These are phyloP conservation scores for Yamadazyma membranifaciens DNA, from an alignment of 1,139 yeast genomes.

Conservation along the genomic window DNA sequence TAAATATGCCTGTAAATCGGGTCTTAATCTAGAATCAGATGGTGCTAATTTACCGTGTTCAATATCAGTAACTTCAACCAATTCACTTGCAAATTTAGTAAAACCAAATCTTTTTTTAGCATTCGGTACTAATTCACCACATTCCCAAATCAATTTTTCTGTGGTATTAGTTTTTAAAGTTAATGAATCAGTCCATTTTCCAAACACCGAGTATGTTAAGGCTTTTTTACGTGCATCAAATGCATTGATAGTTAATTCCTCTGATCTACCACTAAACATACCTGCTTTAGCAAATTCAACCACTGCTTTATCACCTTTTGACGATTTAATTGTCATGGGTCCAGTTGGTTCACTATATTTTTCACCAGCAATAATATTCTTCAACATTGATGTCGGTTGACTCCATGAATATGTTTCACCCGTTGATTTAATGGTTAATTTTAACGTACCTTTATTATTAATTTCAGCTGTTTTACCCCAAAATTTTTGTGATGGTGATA, in stretches of 20 bases:
- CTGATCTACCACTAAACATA: slow-evolving; percentile 87
- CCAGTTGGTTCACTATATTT: slow-evolving; percentile 90
- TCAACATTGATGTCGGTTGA: slow-evolving; percentile 79
- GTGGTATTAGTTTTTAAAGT: slow-evolving; percentile 40
- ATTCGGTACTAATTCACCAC: slow-evolving; percentile 60
- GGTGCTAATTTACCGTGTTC: slow-evolving; percentile 70
- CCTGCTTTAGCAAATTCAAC: slow-evolving; percentile 71
- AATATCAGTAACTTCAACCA: slow-evolving; percentile 73
- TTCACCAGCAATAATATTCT: slow-evolving; percentile 92
- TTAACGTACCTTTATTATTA: slow-evolving; percentile 66
- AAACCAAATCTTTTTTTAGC: slow-evolving; percentile 75
- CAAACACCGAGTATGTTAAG: slow-evolving; percentile 48
- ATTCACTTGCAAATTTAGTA: slow-evolving; percentile 74
- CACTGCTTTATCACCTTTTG: slow-evolving; percentile 65
- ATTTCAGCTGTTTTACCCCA: slow-evolving; percentile 95
- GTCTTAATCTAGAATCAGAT: slow-evolving; percentile 86
- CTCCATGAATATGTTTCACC: slow-evolving; percentile 78
- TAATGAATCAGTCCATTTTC: slow-evolving; percentile 76
- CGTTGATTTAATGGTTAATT: slow-evolving; percentile 52
- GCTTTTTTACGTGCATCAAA: slow-evolving; percentile 36
- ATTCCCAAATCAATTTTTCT: slow-evolving; percentile 60
- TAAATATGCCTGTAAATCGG: slow-evolving; percentile 77
- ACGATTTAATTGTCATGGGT: slow-evolving; percentile 62
- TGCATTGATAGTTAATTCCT: slow-evolving; percentile 64
- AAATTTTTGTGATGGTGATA: slow-evolving; percentile 83